Percentiles rank a stretch among this genome's conserved stretches.
These are phyloP conservation scores for Suillus bovinus DNA, from an alignment of 768 basidiomycete genomes.

Conservation along the genomic window DNA sequence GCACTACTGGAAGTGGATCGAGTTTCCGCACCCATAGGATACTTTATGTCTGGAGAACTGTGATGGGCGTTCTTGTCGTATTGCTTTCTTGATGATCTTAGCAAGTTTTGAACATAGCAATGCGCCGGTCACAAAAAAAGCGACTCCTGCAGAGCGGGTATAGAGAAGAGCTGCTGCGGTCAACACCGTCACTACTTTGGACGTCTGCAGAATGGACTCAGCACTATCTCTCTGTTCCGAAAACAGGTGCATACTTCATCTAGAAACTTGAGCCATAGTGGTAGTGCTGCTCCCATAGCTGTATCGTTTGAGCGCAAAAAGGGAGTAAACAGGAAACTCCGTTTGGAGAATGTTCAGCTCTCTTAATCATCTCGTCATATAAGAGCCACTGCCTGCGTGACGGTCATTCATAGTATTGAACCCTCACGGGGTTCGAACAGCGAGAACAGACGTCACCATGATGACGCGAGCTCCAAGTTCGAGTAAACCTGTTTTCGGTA, in stretches of 20 bases:
- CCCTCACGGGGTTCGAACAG: not conserved
- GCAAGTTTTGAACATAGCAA: conserved; percentile 56
- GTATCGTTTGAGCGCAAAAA: not conserved
- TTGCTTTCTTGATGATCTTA: conserved; percentile 57
- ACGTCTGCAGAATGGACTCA: conserved; percentile 44
- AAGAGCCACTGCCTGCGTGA: not conserved
- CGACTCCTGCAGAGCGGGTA: conserved; percentile 61
- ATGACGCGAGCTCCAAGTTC: not conserved
- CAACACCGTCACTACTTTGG: conserved; percentile 50
- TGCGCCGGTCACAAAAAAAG: conserved; percentile 63
- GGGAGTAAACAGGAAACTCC: not conserved
- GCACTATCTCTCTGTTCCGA: not conserved
- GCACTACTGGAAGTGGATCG: not conserved
- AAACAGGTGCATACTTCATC: conserved; percentile 27
- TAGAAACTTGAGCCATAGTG: conserved; percentile 32
- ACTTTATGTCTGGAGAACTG: conserved; percentile 43
- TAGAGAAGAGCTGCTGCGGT: conserved; percentile 53
- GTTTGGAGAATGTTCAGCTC: not conserved
- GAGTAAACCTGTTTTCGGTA: not conserved
- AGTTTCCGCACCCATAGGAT: conserved; percentile 61
- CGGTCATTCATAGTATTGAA: not conserved
- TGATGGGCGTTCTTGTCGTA: conserved; percentile 66
- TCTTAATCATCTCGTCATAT: not conserved
- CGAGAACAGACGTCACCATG: not conserved
- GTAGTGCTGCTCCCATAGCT: not conserved